Base-by-base conservation (phyloP, 805 yeast genomes). In the Saturnispora silvae region DNA sequence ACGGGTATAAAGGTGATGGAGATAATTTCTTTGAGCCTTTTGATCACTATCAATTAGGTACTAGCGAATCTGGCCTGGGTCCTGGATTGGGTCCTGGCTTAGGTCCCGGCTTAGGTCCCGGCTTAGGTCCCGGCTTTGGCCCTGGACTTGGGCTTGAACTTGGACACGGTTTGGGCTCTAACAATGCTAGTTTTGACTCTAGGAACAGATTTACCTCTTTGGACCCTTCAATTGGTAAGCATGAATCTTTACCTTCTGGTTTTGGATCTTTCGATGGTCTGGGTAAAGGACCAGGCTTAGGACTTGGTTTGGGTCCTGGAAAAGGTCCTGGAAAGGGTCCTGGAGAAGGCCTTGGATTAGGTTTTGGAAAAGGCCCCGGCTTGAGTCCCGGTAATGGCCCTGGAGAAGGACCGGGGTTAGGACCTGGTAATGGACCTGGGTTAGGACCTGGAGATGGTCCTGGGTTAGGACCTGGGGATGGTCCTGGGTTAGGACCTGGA, bases 301-400 rank as follows among this genome's bases (percentile, higher is more conserved):
- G 43, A 13, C 4, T 14, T 11, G 41, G 41, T 14, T 14, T 11
- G 2, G 41, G 44, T 7, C 27, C 34, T 20, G 45, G 44, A 1
- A 11, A 4, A 9, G 40, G 40, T 2, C 24, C 24, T 32, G 44
- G 31, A 18, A 11, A 4, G 15, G 43, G 41, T 20, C 11, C 28
- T 30, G 59, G 59, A 10, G 63, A 64, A 2, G 45, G 58, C 4
- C 62, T 43, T 65, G 64, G 40, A 27, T 16, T 57, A 4, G 42
- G 42, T 5, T 38, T 38, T 4, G 46, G 48, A 9, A 44, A 46
- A 7, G 41, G 38, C 13, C 13, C 8, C 3, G 44, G 45, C 5
- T 16, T 29, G n/a, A n/a, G n/a, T n/a, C n/a, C n/a, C n/a, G 45
- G 43, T 1, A 10, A 11, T 7, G 42, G 39, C 1, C 23, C 30